Conservation (phyloP, 441 rosid species). For the Adansonia madagascariensis region DNA sequence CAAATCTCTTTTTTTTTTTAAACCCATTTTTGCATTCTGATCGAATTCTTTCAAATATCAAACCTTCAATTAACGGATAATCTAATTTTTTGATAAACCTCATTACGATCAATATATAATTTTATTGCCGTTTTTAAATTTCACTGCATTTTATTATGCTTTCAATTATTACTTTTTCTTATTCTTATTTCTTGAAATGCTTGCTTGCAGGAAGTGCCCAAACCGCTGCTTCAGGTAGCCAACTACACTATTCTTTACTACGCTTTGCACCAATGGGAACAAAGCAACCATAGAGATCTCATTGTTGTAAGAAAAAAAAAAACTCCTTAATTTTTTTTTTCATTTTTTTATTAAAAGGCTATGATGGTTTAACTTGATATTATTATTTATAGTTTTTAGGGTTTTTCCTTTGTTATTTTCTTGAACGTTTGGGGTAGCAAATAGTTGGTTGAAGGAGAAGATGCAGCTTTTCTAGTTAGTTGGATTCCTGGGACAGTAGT, state of each 20-base stretch:
- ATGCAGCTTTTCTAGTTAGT: conserved; percentile 79
- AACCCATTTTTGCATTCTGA: too few relatives aligned
- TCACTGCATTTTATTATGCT: too few relatives aligned
- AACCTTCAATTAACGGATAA: too few relatives aligned
- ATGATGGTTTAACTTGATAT: not conserved
- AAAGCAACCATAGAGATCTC: conserved; percentile 76
- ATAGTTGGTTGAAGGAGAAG: conserved; percentile 93
- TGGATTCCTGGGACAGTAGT: conserved; percentile 87
- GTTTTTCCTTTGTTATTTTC: not conserved
- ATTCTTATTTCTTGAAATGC: conserved; percentile 19
- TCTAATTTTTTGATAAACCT: too few relatives aligned
- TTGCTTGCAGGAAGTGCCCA: conserved; percentile 78
- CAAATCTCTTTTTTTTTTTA: too few relatives aligned
- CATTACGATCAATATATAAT: too few relatives aligned
- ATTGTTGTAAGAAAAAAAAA: conserved; percentile 60
- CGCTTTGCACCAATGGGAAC: conserved; percentile 75
- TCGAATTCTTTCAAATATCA: too few relatives aligned
- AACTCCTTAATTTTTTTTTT: not conserved
- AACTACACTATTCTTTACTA: conserved; percentile 84
- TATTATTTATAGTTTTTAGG: not conserved
- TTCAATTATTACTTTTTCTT: conserved; percentile 12
- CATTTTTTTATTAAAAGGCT: not conserved
- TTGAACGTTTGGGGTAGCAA: conserved; percentile 22
- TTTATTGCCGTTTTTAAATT: not conserved
- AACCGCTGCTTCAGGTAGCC: conserved; percentile 87